phyloP scores from a whole-genome alignment of 148 eudicot species.

The Rhododendron ferrugineum region DNA sequence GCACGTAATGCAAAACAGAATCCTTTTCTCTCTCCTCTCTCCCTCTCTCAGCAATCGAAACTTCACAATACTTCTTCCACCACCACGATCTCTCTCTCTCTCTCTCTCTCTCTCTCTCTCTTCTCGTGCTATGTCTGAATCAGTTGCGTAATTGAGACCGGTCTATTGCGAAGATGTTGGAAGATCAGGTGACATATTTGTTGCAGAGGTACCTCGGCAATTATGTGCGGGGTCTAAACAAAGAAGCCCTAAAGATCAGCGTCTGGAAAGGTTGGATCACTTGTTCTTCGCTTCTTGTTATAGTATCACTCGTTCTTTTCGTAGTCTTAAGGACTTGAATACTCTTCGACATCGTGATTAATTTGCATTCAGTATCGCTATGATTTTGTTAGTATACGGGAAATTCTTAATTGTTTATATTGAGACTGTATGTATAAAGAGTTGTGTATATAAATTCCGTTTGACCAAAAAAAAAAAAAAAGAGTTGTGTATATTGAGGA shows the following conservation, averaged over 20 bases:
- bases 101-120: too few relatives aligned
- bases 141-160: neutral
- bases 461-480: too few relatives aligned
- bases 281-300: neutral
- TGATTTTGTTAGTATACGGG: neutral
- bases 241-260: conserved; percentile 97
- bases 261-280: conserved; percentile 74
- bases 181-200: conserved; percentile 87
- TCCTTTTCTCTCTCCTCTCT: neutral
- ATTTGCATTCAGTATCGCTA: neutral
- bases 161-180: conserved; percentile 60
- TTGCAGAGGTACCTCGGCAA: conserved; percentile 92
- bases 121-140: neutral
- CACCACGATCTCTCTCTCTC: neutral
- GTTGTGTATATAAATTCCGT: neutral
- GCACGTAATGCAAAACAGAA: neutral
- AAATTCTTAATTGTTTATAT: neutral
- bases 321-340: neutral
- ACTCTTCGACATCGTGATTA: neutral
- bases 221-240: conserved; percentile 80
- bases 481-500: neutral
- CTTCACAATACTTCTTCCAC: neutral
- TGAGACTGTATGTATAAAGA: neutral
- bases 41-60: neutral
- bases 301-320: neutral